phyloP scores from a whole-genome alignment of 352 stramenopile species.

The Phytophthora idaei region DNA sequence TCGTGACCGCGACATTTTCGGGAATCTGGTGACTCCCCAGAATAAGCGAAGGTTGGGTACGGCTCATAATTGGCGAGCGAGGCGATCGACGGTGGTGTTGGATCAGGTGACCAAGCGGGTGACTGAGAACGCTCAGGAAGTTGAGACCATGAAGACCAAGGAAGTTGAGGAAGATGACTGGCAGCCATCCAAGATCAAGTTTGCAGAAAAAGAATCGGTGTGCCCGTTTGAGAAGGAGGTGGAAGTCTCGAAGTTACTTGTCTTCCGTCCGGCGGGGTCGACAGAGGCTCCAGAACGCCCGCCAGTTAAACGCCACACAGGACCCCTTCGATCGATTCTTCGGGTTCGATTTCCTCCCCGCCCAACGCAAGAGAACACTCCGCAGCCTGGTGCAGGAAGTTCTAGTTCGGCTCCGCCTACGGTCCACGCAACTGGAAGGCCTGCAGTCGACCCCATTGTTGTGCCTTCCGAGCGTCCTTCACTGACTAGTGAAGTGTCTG shows the following conservation, averaged over 20 bases:
- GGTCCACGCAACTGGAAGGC: conserved; percentile 25
- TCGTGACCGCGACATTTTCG: conserved; percentile 45
- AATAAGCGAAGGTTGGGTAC: conserved; percentile 43
- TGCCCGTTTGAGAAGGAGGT: conserved; percentile 46
- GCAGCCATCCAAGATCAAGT: conserved; percentile 40
- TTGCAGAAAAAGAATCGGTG: conserved; percentile 21
- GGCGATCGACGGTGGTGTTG: conserved; percentile 53
- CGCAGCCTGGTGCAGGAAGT: background rate
- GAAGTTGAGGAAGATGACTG: conserved; percentile 32
- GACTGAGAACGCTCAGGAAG: conserved; percentile 36
- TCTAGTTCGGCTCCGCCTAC: conserved; percentile 17
- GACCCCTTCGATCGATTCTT: conserved; percentile 37
- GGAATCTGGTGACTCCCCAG: conserved; percentile 31
- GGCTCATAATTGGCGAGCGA: conserved; percentile 48
- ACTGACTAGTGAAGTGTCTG: conserved; percentile 5
- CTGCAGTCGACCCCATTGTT: conserved; percentile 26
- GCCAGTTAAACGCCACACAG: conserved; percentile 16
- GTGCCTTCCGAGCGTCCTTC: conserved; percentile 19
- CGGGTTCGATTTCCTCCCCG: conserved; percentile 15
- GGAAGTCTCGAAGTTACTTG: conserved; percentile 41
- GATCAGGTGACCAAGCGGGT: conserved; percentile 49
- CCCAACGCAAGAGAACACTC: conserved; percentile 1
- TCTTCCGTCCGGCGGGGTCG: conserved; percentile 26
- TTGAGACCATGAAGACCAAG: conserved; percentile 20
- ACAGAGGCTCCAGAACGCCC: conserved; percentile 21